Base-by-base conservation (phyloP, 2,329 filamentous ascomycete genomes). In the Acarospora socialis region DNA sequence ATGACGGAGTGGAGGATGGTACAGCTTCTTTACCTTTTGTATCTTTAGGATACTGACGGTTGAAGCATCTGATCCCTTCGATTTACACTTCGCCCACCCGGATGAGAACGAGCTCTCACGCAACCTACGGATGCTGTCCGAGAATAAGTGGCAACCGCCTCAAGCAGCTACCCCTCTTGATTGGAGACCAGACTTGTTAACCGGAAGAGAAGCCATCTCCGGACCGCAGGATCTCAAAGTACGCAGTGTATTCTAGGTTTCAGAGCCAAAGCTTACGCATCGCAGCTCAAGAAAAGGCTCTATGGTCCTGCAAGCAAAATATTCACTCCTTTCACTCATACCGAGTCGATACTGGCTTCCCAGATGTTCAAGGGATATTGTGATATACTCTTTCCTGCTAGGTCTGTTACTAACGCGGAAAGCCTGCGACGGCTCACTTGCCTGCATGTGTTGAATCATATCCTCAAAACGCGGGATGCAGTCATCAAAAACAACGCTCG, bases 401-500 rank as follows among this genome's bases (percentile, higher is more conserved):
- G 87, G 25, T 81, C 70, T 1, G 56, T 75, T 2, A 59, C 65
- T 10, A 90, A 87, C 48, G 70, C 81, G 1, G 61, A 68, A 14
- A 67, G 64, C 4, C 52, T 95, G 29, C 73, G 83, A 30, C 72
- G 76, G 23, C 59, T 93, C 31, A 66, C 74, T 10, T 83, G 80
- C 44, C 63, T 94, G 2, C 90, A 98, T 54, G 77, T 78, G 3
- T 62, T 95, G 8, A 95, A 95, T 52, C 90, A 95, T 50, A 66
- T 95, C 23, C 76, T 92, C 55, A 94, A 93, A 54, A 94, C 87
- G 2, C 75, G 90, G 42, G 87, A 95, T 49, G 73, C 76, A 18
- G 80, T 95, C 0, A 70, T 95, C 38, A 95, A 93, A 56, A 92
- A 95, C 57, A 95, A 86, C 49, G 72, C 80, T 33, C 81, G 76